phyloP scores from a whole-genome alignment of 345 rosid species.

The Syzygium aromaticum region DNA sequence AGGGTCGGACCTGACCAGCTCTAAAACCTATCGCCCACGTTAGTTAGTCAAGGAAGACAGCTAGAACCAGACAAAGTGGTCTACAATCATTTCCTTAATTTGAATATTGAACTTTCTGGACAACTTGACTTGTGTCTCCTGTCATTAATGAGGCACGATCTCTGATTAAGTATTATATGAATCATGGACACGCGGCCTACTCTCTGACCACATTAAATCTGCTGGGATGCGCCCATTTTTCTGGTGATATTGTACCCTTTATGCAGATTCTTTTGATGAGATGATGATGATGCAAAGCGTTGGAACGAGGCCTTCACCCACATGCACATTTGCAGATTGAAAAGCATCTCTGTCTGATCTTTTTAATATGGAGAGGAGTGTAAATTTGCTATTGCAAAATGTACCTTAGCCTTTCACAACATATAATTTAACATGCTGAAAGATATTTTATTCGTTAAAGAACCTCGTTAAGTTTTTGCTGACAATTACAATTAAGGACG shows the following conservation, averaged over 20 bases:
- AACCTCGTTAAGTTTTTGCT: too few species aligned
- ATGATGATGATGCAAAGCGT: not conserved
- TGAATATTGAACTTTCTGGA: not conserved
- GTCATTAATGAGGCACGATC: not conserved
- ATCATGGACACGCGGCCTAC: not conserved
- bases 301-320: not conserved
- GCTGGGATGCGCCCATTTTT: not conserved
- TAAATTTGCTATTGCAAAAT: too few species aligned
- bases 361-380: too few species aligned
- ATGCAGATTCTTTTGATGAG: not conserved
- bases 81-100: not conserved
- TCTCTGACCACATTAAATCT: not conserved
- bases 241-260: not conserved
- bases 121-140: not conserved
- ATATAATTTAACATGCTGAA: too few species aligned
- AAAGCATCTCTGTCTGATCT: not conserved
- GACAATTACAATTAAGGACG: too few species aligned
- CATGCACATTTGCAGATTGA: not conserved
- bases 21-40: not conserved
- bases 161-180: not conserved
- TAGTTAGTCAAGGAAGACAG: not conserved
- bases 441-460: too few species aligned
- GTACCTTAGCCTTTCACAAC: not conserved
- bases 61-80: not conserved
- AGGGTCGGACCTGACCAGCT: not conserved